Base-by-base conservation (phyloP, 179 eudicot species). In the Vitellaria paradoxa region DNA sequence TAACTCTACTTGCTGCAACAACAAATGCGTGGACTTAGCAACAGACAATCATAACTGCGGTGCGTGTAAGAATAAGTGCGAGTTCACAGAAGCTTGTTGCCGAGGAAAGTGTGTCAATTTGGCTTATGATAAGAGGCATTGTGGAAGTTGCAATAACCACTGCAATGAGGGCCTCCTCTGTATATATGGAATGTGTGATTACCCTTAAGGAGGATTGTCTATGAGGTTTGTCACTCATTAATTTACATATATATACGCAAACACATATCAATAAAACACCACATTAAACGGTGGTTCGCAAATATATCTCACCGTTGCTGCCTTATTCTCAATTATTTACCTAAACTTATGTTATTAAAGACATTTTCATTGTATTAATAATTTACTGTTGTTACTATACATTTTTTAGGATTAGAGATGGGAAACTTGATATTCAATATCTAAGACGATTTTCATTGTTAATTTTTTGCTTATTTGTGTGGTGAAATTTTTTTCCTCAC, bases 111-210 rank as follows among this genome's bases (percentile, higher is more conserved):
- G 96, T n/a, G 89, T 91, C 21, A 60, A 84, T 60, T 60, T 86
- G 21, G 14, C 85, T 11, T 88, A 49, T 49, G 96, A 89, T 61
- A 91, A 89, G 84, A 84, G 89, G 24, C 88, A 91, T 68, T 91
- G 92, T 75, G 90, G 91, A 42, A 21, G 24, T 2, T 91, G 96
- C 76, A 71, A 81, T 40, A 81, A 82, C 57, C 85, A 77, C 81
- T 91, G 96, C 85, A 37, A 42, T 73, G 17, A 40, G 0, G 78
- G 78, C 0, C 70, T 80, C 30, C 83, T 78, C 40, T 91, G 93
- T 20, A 26, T 88, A 1, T 91, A 89, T 74, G 91, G 96, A 59
- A 75, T 88, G 82, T 91, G 92, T 42, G 87, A 89, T 23, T 91
- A 91, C 73, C 86, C 97, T 66, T 91, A 66, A 79, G 21, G 46